phyloP scores from a whole-genome alignment of 179 eudicot species.

The Drosera spatulata region DNA sequence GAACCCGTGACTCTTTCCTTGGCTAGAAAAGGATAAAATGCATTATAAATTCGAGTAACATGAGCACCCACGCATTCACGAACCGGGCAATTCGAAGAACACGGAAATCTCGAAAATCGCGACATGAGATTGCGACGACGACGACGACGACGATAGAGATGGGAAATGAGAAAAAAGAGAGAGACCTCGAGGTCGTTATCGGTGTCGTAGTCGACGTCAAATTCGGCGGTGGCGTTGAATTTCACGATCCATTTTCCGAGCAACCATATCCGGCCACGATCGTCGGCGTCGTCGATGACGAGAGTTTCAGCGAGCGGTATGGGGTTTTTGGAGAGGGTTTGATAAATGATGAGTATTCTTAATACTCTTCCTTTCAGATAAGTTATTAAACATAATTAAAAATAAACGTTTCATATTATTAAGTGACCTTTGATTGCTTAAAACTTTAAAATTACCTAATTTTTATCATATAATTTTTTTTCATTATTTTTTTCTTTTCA shows the following conservation, averaged over 20 bases:
- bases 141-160: neutral
- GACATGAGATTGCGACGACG: neutral
- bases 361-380: too few relatives aligned
- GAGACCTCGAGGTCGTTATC: slow-evolving; percentile 74
- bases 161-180: slow-evolving; percentile 3
- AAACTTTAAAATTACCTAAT: too few relatives aligned
- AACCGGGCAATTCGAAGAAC: slow-evolving; percentile 63
- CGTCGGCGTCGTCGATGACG: too few relatives aligned
- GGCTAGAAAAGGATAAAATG: slow-evolving; percentile 37
- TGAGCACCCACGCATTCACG: slow-evolving; percentile 85
- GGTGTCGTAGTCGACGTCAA: slow-evolving; percentile 83
- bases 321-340: too few relatives aligned
- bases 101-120: slow-evolving; percentile 49
- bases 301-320: too few relatives aligned
- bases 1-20: neutral
- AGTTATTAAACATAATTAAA: too few relatives aligned
- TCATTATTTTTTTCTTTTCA: too few relatives aligned
- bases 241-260: slow-evolving; percentile 49
- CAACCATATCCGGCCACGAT: slow-evolving; percentile 61
- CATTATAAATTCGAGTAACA: slow-evolving; percentile 64
- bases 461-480: too few relatives aligned
- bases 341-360: too few relatives aligned
- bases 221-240: slow-evolving; percentile 46
- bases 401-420: too few relatives aligned
- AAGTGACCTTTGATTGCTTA: too few relatives aligned